Conservation (phyloP, 139 green algal species). For the Micromonas pusilla region DNA sequence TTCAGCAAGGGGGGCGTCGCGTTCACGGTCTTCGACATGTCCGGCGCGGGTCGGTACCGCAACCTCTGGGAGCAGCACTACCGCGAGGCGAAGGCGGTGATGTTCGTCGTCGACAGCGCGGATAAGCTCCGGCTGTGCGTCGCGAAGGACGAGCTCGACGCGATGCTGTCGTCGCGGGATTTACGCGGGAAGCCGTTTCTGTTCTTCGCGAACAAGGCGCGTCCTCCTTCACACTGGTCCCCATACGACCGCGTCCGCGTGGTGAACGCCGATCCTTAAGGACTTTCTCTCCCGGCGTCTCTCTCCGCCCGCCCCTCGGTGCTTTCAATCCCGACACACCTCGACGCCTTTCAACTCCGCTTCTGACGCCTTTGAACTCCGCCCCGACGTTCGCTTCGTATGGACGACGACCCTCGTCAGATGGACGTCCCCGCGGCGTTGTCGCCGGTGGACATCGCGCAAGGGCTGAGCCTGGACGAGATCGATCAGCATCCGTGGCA, state of each 20-base stretch:
- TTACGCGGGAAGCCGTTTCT: constrained; percentile 47
- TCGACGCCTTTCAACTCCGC: no score
- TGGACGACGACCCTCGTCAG: no score
- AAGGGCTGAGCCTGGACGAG: constrained; percentile 47
- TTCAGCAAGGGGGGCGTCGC: constrained; percentile 49
- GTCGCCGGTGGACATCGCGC: constrained; percentile 55
- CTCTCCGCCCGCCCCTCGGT: no score
- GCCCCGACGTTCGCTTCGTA: no score
- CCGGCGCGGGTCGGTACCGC: constrained; percentile 64
- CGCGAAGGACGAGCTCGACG: constrained; percentile 36
- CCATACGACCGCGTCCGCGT: no score
- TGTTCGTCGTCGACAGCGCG: constrained; percentile 72
- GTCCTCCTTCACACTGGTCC: no score
- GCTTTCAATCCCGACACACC: no score
- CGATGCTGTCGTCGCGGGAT: constrained; percentile 19
- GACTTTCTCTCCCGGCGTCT: no score
- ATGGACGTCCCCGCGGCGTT: constrained; percentile 61
- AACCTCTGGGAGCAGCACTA: constrained; percentile 76
- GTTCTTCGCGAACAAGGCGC: constrained; percentile 77
- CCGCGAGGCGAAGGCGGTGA: constrained; percentile 55
- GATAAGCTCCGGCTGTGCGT: constrained; percentile 69
- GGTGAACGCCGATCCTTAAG: no score
- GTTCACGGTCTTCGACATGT: constrained; percentile 83
- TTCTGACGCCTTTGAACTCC: no score
- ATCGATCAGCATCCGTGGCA: constrained; percentile 69